Percentiles rank a stretch among this genome's conserved stretches.
Evolutionary conservation across 2,329 filamentous ascomycete genomes (phyloP).

Genomic region (Penicillium sp.): DNA sequence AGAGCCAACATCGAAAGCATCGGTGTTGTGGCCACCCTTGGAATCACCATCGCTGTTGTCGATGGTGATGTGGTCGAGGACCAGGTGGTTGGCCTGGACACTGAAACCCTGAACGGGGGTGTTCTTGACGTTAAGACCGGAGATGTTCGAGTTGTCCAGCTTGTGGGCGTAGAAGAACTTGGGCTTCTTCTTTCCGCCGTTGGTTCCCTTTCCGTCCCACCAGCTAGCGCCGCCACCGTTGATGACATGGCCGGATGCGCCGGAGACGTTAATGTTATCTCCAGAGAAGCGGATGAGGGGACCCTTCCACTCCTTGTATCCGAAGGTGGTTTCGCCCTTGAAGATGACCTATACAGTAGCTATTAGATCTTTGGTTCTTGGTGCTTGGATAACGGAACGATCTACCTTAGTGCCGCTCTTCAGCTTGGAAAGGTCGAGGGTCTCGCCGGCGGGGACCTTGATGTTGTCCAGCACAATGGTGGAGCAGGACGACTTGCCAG

Average conservation of each 20-base stretch:
- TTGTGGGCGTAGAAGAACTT: constrained; percentile 58
- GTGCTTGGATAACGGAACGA: neutral
- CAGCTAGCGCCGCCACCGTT: constrained; percentile 56
- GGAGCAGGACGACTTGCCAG: constrained; percentile 53
- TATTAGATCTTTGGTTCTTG: neutral
- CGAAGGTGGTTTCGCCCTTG: constrained; percentile 63
- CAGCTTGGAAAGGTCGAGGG: constrained; percentile 58
- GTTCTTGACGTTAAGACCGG: constrained; percentile 36
- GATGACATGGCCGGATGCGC: constrained; percentile 52
- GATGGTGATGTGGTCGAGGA: constrained; percentile 53
- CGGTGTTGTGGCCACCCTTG: constrained; percentile 52
- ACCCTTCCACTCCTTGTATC: constrained; percentile 63
- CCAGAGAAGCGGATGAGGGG: constrained; percentile 63
- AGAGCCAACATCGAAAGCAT: constrained; percentile 42
- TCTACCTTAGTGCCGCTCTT: constrained; percentile 49
- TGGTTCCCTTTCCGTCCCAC: constrained; percentile 62
- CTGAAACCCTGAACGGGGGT: constrained; percentile 41
- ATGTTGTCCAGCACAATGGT: constrained; percentile 55
- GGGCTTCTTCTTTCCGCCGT: constrained; percentile 63
- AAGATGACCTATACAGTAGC: constrained; percentile 53
- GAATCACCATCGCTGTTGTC: constrained; percentile 57
- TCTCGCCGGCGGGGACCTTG: constrained; percentile 56
- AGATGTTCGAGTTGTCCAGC: constrained; percentile 34
- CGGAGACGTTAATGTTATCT: constrained; percentile 50
- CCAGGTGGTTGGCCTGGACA: constrained; percentile 50